Conservation (phyloP, 768 basidiomycete species). For the Mycena chlorophos region DNA sequence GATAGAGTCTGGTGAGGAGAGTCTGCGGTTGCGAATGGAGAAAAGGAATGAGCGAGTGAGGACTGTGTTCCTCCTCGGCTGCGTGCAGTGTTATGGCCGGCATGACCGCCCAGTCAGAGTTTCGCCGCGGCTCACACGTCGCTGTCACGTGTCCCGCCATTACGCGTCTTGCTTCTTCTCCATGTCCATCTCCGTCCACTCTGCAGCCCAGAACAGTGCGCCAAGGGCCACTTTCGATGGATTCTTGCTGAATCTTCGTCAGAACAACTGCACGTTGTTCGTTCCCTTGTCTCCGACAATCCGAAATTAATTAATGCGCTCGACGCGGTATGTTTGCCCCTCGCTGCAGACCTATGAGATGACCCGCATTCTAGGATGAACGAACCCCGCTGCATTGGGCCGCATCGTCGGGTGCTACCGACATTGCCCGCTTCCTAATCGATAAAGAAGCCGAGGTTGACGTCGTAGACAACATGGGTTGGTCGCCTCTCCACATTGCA, state of each 20-base stretch:
- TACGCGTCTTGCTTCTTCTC: slow-evolving; percentile 15
- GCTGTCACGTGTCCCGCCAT: slow-evolving; percentile 14
- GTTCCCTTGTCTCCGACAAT: slow-evolving; percentile 63
- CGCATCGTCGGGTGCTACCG: slow-evolving; percentile 68
- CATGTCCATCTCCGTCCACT: slow-evolving; percentile 58
- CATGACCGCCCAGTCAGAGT: slow-evolving; percentile 27
- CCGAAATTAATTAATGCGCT: slow-evolving; percentile 57
- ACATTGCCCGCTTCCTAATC: slow-evolving; percentile 66
- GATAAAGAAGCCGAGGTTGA: slow-evolving; percentile 71
- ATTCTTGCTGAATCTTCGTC: too few relatives aligned
- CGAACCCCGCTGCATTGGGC: slow-evolving; percentile 88
- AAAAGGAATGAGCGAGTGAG: slow-evolving; percentile 77
- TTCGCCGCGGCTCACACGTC: slow-evolving; percentile 27
- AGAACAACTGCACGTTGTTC: slow-evolving; percentile 76
- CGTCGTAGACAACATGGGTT: slow-evolving; percentile 63
- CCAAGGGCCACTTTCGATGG: background rate
- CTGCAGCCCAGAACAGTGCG: slow-evolving; percentile 70
- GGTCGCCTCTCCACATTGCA: slow-evolving; percentile 81
- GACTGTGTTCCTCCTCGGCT: slow-evolving; percentile 29
- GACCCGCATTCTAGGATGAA: slow-evolving; percentile 53
- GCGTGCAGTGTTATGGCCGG: slow-evolving; percentile 22
- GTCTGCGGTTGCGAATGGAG: slow-evolving; percentile 79
- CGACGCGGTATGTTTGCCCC: slow-evolving; percentile 52
- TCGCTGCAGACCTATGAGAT: background rate
- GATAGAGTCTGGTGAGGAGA: slow-evolving; percentile 76